A percentile compares a stretch with the other conserved stretches of the same genome.
Evolutionary conservation across 163 green algal species (phyloP).

Genomic region (Scenedesmus sp.): DNA sequence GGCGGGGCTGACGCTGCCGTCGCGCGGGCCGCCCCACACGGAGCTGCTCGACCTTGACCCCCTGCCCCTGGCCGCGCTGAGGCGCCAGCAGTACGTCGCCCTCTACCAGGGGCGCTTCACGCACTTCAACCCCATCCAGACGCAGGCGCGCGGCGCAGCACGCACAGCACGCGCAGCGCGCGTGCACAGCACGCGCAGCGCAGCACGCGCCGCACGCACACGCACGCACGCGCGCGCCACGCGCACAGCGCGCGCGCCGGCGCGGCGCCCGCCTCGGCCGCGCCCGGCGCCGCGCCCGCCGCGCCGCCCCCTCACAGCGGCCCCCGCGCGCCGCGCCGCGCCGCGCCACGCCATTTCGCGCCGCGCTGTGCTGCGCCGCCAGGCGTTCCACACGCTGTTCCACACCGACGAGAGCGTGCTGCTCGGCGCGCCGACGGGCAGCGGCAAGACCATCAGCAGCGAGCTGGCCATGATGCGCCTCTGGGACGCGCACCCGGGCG

Average conservation of each 20-base stretch:
- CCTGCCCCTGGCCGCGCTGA: conserved; percentile 85
- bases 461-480: conserved; percentile 95
- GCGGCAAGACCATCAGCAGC: conserved; percentile 93
- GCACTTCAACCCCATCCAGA: conserved; percentile 99
- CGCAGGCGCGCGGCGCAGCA: conserved; percentile 70
- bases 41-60: conserved; percentile 96
- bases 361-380: conserved; percentile 18
- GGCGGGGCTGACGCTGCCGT: conserved; percentile 48
- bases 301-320: too few relatives aligned
- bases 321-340: too few relatives aligned
- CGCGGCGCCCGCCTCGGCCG: too few relatives aligned
- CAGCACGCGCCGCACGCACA: too few relatives aligned
- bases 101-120: conserved; percentile 88
- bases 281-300: too few relatives aligned
- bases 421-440: conserved; percentile 93
- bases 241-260: too few relatives aligned
- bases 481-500: conserved; percentile 72
- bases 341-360: too few relatives aligned
- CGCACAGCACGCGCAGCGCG: too few relatives aligned
- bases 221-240: too few relatives aligned
- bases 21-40: conserved; percentile 5
- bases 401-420: conserved; percentile 96
- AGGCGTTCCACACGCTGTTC: conserved; percentile 97
- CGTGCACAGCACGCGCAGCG: too few relatives aligned
- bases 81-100: conserved; percentile 71